phyloP scores from a whole-genome alignment of 2,329 filamentous ascomycete species.

The Podosphaera leucotricha region DNA sequence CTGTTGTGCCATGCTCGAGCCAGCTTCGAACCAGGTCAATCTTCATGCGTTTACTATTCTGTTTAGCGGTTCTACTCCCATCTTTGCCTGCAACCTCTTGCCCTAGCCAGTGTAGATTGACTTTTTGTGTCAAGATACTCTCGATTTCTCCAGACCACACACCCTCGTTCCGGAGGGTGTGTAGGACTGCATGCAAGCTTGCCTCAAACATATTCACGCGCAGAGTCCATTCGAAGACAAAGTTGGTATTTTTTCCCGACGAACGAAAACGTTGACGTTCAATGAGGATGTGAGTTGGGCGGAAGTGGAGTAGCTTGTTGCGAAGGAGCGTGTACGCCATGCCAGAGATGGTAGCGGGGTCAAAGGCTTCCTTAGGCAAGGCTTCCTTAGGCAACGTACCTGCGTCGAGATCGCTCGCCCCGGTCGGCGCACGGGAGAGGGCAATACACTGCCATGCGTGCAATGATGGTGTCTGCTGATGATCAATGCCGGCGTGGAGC shows the following conservation, averaged over 20 bases:
- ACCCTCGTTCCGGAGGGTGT: constrained; percentile 25
- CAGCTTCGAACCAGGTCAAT: constrained; percentile 36
- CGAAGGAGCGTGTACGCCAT: constrained; percentile 31
- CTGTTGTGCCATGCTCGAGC: constrained; percentile 18
- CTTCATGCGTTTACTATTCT: constrained; percentile 19
- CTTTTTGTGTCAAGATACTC: constrained; percentile 28
- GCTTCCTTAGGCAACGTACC: constrained; percentile 5
- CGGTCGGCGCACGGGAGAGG: constrained; percentile 5
- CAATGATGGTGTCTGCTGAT: constrained; percentile 6
- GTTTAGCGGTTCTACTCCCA: constrained; percentile 1
- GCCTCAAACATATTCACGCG: constrained; percentile 62
- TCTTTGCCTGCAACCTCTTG: constrained; percentile 9
- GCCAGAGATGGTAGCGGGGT: constrained; percentile 26
- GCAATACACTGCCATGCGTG: constrained; percentile 19
- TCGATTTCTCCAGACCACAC: constrained; percentile 22
- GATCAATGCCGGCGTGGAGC: constrained; percentile 16
- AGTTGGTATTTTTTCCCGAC: constrained; percentile 25
- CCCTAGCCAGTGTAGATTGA: constrained; percentile 30
- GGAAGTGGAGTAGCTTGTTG: constrained; percentile 22
- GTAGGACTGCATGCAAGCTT: constrained; percentile 52
- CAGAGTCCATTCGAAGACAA: constrained; percentile 62
- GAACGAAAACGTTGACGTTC: constrained; percentile 38
- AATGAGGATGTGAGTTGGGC: constrained; percentile 48
- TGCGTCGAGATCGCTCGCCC: not conserved
- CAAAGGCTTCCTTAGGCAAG: constrained; percentile 22